Evolutionary conservation across 768 basidiomycete species (phyloP), one percentile per base, ranked within the genome.

Genomic region (Clitopilus passeckerianus): DNA sequence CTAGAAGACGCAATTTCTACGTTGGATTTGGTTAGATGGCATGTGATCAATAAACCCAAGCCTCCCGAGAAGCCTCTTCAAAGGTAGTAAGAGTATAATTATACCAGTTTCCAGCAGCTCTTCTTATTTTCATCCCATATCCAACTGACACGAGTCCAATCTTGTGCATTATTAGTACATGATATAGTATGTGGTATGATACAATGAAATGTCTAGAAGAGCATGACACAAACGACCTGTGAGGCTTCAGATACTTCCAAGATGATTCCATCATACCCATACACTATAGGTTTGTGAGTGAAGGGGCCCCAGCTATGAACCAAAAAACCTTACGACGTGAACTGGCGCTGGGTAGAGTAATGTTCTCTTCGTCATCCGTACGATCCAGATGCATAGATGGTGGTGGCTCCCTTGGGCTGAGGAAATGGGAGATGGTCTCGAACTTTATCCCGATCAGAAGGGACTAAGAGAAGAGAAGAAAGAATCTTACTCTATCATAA

Each of bases 1-100:
- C 77, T 91, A 0, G 95, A 95, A 71, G 96, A 98, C 73, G 93
- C 94, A 0, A 72, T 84, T 22, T 91, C 93, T 1, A 93, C 96
- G 1, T 78, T 98, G 41, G 90, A 98, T 66, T 83, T 96, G 18
- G 87, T 98, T 20, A 81, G 88, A 61, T 94, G 89, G 87, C 85
- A 87, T 71, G 75, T 95, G 54, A 70, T 88, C 62, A 86, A 92
- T 63, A 84, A 79, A 62, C 69, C 76, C 57, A 82, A 77, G 57
- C 63, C 69, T 34, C 62, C 60, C 52, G 56, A 57, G 9, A 54
- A 60, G 1, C 4, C 30, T 15, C 7, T 34, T 9, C n/a, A 53
- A 16, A 20, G 10, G 53, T 18, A 23, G 18, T 53, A 23, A 22
- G 16, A 53, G 22, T 33, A 3, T 4, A 4, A 7, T 30, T 30